Percentiles rank a stretch among this genome's conserved stretches.
Evolutionary conservation across 139 green algal species (phyloP).

Genomic region (Auxenochlorella pyrenoidosa): DNA sequence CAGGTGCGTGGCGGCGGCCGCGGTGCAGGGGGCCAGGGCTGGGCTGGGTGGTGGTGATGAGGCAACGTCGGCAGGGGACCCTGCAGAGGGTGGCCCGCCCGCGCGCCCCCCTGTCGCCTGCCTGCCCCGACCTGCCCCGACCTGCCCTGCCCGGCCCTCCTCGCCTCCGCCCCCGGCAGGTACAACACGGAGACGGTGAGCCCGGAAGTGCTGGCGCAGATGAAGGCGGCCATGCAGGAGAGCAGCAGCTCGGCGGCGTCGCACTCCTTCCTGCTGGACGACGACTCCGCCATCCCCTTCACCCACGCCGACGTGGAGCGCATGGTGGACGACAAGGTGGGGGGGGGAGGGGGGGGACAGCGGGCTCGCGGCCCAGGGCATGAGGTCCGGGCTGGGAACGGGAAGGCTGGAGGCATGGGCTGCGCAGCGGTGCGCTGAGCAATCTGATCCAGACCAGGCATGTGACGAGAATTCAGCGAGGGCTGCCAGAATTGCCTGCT

Average conservation of each 20-base stretch:
- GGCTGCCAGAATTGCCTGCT: neutral
- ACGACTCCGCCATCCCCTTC: slow-evolving; percentile 95
- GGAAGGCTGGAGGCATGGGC: neutral
- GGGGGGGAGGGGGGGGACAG: neutral
- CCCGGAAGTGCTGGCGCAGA: slow-evolving; percentile 78
- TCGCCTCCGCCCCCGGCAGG: slow-evolving; percentile 55
- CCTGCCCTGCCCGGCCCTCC: neutral
- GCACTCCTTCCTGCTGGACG: slow-evolving; percentile 98
- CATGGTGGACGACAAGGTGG: slow-evolving; percentile 69
- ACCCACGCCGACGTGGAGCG: slow-evolving; percentile 73
- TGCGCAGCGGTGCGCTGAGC: too few relatives aligned
- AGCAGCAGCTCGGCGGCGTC: slow-evolving; percentile 64
- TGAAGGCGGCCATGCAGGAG: slow-evolving; percentile 95
- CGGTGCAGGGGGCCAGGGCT: neutral
- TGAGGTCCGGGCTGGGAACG: neutral
- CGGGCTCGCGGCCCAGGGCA: neutral
- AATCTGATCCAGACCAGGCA: neutral
- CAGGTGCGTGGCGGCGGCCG: slow-evolving; percentile 48
- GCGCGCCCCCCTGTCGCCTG: neutral
- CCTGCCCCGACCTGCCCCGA: neutral
- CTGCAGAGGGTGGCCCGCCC: too few relatives aligned
- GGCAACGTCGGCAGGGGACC: too few relatives aligned
- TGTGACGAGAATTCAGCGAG: too few relatives aligned
- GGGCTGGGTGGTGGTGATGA: neutral
- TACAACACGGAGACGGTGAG: slow-evolving; percentile 98